These are phyloP conservation scores for Amanita phalloides DNA, from an alignment of 768 basidiomycete genomes.

Conservation along the genomic window DNA sequence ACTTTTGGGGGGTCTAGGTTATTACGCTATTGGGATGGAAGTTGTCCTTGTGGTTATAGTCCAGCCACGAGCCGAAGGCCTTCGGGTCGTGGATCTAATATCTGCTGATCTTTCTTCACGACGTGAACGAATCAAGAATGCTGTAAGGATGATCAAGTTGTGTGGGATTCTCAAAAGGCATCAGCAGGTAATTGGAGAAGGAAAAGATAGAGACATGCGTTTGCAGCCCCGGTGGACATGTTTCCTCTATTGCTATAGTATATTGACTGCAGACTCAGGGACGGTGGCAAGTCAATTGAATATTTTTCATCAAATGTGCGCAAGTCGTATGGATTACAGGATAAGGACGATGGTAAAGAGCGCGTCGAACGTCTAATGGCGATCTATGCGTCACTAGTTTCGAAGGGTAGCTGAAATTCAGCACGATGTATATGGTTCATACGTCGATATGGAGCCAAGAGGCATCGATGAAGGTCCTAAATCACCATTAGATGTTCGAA, in stretches of 20 bases:
- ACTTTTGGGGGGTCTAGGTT: not conserved
- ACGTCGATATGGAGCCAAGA: too few relatives aligned
- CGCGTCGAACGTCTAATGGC: not conserved
- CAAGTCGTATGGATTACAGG: not conserved
- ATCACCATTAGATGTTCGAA: too few relatives aligned
- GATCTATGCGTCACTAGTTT: not conserved
- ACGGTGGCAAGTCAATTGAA: not conserved
- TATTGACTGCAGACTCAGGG: not conserved
- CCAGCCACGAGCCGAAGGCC: not conserved
- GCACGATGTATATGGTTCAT: too few relatives aligned
- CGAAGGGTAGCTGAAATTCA: too few relatives aligned
- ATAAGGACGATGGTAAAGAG: not conserved
- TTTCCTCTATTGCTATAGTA: too few relatives aligned
- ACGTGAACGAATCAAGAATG: constrained; percentile 1
- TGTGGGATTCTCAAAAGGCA: not conserved
- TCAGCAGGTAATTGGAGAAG: constrained; percentile 3
- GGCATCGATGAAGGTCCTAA: too few relatives aligned
- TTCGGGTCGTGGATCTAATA: not conserved
- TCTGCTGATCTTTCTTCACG: not conserved
- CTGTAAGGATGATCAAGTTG: constrained; percentile 4
- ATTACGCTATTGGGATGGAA: not conserved
- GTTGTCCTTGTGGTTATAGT: not conserved
- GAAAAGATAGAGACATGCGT: not conserved
- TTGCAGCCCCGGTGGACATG: not conserved
- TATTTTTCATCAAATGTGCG: not conserved